A percentile compares a stretch with the other conserved stretches of the same genome.
Evolutionary conservation across 192 early-diverging fungal genomes (phyloP).

Genomic region (Lobosporangium transversale): DNA sequence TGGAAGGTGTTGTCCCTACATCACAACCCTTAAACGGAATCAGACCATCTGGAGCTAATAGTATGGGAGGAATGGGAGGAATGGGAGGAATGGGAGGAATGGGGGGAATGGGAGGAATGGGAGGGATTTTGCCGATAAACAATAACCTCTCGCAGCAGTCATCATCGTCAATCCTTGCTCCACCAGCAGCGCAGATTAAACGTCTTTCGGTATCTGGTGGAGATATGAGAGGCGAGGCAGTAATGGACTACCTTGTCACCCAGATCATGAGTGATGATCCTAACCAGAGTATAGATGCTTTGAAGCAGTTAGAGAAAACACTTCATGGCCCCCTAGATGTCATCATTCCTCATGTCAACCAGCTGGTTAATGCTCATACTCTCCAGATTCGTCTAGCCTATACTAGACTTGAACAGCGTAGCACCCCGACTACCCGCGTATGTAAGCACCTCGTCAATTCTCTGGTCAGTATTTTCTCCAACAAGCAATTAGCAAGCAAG

Average conservation of each 20-base stretch:
- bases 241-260: constrained; percentile 74
- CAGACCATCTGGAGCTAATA: constrained; percentile 28
- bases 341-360: constrained; percentile 69
- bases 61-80: constrained; percentile 55
- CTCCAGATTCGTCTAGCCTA: constrained; percentile 81
- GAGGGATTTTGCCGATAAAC: neutral
- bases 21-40: constrained; percentile 25
- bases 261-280: constrained; percentile 75
- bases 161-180: constrained; percentile 29
- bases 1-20: constrained; percentile 40
- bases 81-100: too few relatives aligned
- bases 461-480: constrained; percentile 81
- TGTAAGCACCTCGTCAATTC: constrained; percentile 85
- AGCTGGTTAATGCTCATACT: constrained; percentile 75
- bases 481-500: constrained; percentile 69
- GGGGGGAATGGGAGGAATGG: too few relatives aligned
- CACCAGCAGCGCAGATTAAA: constrained; percentile 46
- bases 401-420: constrained; percentile 61
- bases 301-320: constrained; percentile 78
- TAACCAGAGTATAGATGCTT: constrained; percentile 73
- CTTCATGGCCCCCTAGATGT: constrained; percentile 62
- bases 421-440: constrained; percentile 65
- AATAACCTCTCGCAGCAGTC: constrained; percentile 18
- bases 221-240: constrained; percentile 53
- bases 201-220: constrained; percentile 41